Evolutionary conservation across 495 filamentous ascomycete species (phyloP).

Genomic region (Podospora pseudopauciseta): DNA sequence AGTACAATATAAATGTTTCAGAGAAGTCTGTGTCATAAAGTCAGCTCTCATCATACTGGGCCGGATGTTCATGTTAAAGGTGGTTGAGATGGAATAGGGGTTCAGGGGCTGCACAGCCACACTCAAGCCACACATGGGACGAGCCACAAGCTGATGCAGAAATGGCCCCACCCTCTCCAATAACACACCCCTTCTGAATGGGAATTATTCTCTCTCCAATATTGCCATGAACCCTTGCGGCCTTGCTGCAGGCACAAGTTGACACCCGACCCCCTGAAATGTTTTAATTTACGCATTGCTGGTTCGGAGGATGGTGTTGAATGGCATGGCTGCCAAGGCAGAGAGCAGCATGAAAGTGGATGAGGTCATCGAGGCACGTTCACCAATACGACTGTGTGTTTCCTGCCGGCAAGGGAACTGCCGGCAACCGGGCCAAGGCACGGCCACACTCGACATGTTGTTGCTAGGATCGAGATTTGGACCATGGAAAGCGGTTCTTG

Average conservation of each 20-base stretch:
- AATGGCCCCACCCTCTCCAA: not conserved
- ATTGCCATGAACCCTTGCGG: not conserved
- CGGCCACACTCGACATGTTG: not conserved
- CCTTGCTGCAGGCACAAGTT: not conserved
- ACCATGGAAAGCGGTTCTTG: not conserved
- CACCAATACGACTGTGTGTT: not conserved
- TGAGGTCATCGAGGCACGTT: not conserved
- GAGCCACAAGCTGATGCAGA: not conserved
- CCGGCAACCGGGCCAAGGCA: not conserved
- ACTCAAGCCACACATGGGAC: not conserved
- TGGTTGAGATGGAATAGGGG: not conserved
- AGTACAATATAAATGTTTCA: too few relatives aligned
- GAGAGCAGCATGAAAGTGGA: not conserved
- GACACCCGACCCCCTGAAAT: not conserved
- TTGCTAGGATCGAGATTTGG: slow-evolving; percentile 3
- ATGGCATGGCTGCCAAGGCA: not conserved
- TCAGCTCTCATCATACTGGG: not conserved
- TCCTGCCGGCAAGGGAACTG: not conserved
- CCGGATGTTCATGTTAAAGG: not conserved
- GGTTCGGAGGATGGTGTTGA: not conserved
- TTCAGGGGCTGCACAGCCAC: not conserved
- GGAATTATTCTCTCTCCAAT: not conserved
- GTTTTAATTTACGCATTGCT: not conserved
- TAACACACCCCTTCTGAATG: not conserved
- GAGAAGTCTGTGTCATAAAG: too few relatives aligned